A percentile compares a stretch with the other conserved stretches of the same genome.
Conservation (phyloP, 768 basidiomycete genomes). For the Tephrocybe sp. region DNA sequence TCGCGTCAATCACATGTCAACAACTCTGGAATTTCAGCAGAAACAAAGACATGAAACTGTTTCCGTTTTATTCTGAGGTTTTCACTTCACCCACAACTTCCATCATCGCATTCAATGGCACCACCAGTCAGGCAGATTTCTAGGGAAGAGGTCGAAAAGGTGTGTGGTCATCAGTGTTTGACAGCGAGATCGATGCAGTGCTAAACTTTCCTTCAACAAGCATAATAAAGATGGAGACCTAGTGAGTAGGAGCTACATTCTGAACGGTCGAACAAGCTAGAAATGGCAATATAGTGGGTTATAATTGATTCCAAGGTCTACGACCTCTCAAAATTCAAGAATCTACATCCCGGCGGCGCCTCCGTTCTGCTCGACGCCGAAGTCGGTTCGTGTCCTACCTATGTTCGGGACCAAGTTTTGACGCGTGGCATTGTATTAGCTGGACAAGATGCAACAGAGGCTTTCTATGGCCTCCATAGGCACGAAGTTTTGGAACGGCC, state of each 20-base stretch:
- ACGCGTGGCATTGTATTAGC: constrained; percentile 33
- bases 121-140: constrained; percentile 39
- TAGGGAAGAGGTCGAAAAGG: constrained; percentile 72
- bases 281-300: constrained; percentile 56
- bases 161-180: constrained; percentile 25
- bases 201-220: constrained; percentile 34
- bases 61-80: neutral
- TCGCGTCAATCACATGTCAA: neutral
- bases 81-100: neutral
- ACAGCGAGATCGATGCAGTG: neutral
- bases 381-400: constrained; percentile 46
- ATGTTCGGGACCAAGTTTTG: neutral
- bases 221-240: constrained; percentile 80
- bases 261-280: neutral
- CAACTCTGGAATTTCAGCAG: neutral
- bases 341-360: constrained; percentile 79
- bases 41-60: neutral
- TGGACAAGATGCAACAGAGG: constrained; percentile 76
- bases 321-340: constrained; percentile 74
- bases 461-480: constrained; percentile 77
- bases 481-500: constrained; percentile 66
- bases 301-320: constrained; percentile 83
- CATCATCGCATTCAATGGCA: constrained; percentile 20
- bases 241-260: constrained; percentile 29
- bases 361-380: constrained; percentile 72